These are phyloP conservation scores for Neospermospora avenae DNA, from an alignment of 2,329 filamentous ascomycete species.

Conservation along the genomic window DNA sequence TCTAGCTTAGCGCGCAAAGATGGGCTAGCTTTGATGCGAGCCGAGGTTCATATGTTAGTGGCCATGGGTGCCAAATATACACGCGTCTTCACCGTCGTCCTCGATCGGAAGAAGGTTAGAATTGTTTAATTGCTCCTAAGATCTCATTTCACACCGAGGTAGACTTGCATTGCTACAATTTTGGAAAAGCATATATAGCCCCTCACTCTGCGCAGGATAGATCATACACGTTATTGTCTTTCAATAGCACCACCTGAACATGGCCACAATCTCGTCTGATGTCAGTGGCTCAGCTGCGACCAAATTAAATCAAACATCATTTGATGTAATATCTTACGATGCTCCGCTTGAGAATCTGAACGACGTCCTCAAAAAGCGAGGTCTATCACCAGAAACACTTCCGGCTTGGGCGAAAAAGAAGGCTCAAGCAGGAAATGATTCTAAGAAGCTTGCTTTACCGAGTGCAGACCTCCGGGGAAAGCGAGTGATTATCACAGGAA, in stretches of 20 bases:
- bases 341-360: not conserved
- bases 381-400: not conserved
- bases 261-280: not conserved
- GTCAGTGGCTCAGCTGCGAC: not conserved
- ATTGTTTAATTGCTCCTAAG: no score
- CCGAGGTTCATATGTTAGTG: no score
- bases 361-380: not conserved
- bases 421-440: not conserved
- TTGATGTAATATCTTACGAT: not conserved
- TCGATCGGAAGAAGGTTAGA: no score
- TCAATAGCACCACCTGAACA: not conserved
- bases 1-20: no score
- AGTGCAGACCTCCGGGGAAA: not conserved
- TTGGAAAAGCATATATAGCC: no score
- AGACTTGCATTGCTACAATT: no score
- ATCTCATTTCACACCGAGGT: no score
- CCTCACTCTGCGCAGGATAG: no score
- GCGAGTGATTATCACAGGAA: conserved; percentile 40
- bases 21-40: no score
- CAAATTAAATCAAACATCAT: not conserved
- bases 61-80: no score
- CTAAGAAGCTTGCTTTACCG: not conserved
- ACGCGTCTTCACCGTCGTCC: no score
- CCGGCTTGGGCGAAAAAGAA: not conserved
- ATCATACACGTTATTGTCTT: no score